These are phyloP conservation scores for Uronychia binucleata DNA, from an alignment of 73 alveolate genomes.

Conservation along the genomic window DNA sequence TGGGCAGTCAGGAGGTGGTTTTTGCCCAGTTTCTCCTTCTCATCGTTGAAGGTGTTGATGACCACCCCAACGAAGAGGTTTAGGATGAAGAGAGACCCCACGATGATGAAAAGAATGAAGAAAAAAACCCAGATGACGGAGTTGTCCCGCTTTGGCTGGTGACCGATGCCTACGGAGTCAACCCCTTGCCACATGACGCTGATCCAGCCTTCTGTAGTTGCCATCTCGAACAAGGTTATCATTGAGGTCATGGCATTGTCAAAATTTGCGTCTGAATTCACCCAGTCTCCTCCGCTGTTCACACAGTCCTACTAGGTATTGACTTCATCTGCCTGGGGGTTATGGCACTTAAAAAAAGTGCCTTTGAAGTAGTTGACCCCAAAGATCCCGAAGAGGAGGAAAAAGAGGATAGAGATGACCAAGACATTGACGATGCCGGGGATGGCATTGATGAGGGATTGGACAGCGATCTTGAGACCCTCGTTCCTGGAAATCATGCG, in stretches of 20 bases:
- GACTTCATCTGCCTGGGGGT: not conserved
- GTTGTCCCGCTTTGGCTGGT: conserved; percentile 17
- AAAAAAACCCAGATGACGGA: not conserved
- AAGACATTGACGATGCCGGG: conserved; percentile 51
- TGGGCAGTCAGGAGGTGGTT: conserved; percentile 2
- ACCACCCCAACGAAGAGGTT: conserved; percentile 48
- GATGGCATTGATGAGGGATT: conserved; percentile 30
- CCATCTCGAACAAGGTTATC: conserved; percentile 35
- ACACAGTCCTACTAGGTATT: conserved; percentile 18
- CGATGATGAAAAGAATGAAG: conserved; percentile 32
- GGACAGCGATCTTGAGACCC: conserved; percentile 38
- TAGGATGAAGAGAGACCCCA: conserved; percentile 35
- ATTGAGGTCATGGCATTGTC: conserved; percentile 33
- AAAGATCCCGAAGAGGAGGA: conserved; percentile 45
- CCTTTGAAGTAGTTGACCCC: conserved; percentile 51
- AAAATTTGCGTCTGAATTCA: conserved; percentile 27
- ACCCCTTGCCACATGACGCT: conserved; percentile 31
- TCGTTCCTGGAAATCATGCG: conserved; percentile 38
- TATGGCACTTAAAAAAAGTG: conserved; percentile 4
- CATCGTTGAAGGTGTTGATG: conserved; percentile 33
- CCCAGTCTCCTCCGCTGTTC: conserved; percentile 43
- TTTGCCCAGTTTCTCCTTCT: conserved; percentile 30
- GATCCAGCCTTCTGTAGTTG: conserved; percentile 51
- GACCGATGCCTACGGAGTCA: conserved; percentile 35
- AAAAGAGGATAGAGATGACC: conserved; percentile 21